These are phyloP conservation scores for Claviceps fusiformis DNA, from an alignment of 2,329 filamentous ascomycete genomes.

Conservation along the genomic window DNA sequence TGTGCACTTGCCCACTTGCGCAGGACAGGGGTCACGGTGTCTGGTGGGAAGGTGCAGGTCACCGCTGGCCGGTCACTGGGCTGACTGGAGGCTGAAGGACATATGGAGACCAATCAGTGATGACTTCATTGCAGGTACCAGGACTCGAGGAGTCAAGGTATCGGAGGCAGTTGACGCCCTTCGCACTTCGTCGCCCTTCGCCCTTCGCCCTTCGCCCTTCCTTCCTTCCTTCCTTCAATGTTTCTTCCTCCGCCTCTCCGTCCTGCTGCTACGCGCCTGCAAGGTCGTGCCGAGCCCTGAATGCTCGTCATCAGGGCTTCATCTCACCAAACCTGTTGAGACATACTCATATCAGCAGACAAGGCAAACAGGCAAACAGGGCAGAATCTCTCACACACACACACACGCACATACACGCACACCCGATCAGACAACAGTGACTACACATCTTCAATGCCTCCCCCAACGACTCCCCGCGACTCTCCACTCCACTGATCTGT, in stretches of 20 bases:
- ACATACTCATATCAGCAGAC: neutral
- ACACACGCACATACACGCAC: too few species aligned
- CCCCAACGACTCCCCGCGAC: neutral
- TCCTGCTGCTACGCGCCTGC: neutral
- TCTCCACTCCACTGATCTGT: neutral
- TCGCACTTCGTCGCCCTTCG: conserved; percentile 1
- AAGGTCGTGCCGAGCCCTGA: neutral
- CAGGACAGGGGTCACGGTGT: conserved; percentile 1
- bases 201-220: neutral
- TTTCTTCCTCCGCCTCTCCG: neutral
- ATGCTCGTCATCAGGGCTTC: neutral
- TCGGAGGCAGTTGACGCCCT: too few species aligned
- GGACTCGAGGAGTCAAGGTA: too few species aligned
- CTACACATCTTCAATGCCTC: conserved; percentile 2
- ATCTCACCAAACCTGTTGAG: conserved; percentile 1
- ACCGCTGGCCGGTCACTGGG: neutral
- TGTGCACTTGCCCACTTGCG: conserved; percentile 1
- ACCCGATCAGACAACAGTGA: too few species aligned
- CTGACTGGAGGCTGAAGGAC: too few species aligned
- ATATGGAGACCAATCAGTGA: too few species aligned
- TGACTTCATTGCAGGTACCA: too few species aligned
- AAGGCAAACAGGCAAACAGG: neutral
- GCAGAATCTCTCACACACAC: neutral
- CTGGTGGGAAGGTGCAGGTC: neutral
- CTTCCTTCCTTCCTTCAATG: neutral